Percentiles rank a stretch among this genome's conserved stretches.
phyloP scores from a whole-genome alignment of 345 rosid species.

The Gossypioides kirkii region DNA sequence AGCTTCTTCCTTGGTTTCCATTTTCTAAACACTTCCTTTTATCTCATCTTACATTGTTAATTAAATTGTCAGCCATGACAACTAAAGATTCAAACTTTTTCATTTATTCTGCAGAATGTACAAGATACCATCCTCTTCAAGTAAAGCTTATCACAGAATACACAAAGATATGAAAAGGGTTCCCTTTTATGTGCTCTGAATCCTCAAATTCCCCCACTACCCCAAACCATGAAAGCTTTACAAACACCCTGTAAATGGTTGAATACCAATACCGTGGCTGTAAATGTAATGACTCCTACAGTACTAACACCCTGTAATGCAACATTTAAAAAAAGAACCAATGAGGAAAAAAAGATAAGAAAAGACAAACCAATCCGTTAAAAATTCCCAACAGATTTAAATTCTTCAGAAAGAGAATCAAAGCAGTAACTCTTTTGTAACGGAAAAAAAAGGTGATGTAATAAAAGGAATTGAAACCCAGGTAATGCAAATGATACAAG shows the following conservation, averaged over 20 bases:
- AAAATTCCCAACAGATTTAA: slow-evolving; percentile 11
- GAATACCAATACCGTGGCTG: background rate
- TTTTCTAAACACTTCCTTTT: slow-evolving; percentile 21
- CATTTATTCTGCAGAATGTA: slow-evolving; percentile 6
- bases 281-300: background rate
- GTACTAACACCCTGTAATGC: slow-evolving; percentile 10
- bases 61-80: slow-evolving; percentile 10
- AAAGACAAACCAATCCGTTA: slow-evolving; percentile 13
- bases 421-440: slow-evolving; percentile 6
- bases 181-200: slow-evolving; percentile 5
- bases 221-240: slow-evolving; percentile 13
- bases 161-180: slow-evolving; percentile 9
- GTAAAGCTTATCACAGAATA: background rate
- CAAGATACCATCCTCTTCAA: slow-evolving; percentile 5
- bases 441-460: background rate
- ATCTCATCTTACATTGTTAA: slow-evolving; percentile 28
- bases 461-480: slow-evolving; percentile 10
- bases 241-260: no score
- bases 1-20: slow-evolving; percentile 48
- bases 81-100: slow-evolving; percentile 7
- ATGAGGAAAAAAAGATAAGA: slow-evolving; percentile 5
- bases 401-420: slow-evolving; percentile 3
- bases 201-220: slow-evolving; percentile 16
- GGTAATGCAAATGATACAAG: background rate
- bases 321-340: background rate